Evolutionary conservation across 257 asterid species (phyloP).

Genomic region (Gardenia jasminoides): DNA sequence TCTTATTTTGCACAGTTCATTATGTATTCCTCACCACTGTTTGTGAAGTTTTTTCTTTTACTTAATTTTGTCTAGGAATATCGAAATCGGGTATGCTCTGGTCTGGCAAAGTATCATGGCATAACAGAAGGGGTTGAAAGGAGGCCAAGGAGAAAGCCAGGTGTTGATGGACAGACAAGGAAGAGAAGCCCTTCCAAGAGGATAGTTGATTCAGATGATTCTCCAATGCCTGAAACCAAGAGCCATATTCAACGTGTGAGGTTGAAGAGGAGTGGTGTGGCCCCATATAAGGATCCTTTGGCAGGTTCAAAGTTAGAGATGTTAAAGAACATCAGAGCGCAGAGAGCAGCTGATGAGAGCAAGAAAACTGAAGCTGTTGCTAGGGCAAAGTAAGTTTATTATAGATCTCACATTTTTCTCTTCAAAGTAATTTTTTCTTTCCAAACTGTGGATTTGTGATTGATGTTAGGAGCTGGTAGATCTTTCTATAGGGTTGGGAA

Average conservation of each 20-base stretch:
- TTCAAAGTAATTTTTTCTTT: neutral
- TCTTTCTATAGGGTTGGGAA: too few species aligned
- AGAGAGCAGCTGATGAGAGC: slow-evolving; percentile 54
- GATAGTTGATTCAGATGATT: slow-evolving; percentile 33
- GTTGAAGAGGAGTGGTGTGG: slow-evolving; percentile 44
- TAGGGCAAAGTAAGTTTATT: slow-evolving; percentile 68
- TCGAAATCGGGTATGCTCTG: slow-evolving; percentile 66
- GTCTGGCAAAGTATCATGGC: slow-evolving; percentile 70
- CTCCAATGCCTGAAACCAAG: slow-evolving; percentile 30
- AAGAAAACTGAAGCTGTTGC: slow-evolving; percentile 51
- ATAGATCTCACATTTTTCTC: neutral
- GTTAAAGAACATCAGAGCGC: slow-evolving; percentile 71
- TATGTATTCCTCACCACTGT: neutral
- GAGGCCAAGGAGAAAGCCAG: slow-evolving; percentile 57
- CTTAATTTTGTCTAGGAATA: slow-evolving; percentile 43
- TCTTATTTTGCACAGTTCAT: neutral
- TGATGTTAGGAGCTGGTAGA: too few species aligned
- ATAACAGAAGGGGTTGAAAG: slow-evolving; percentile 48
- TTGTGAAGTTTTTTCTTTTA: slow-evolving; percentile 2
- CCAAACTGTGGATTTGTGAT: too few species aligned
- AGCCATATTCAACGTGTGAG: slow-evolving; percentile 34
- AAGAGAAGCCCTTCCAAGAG: slow-evolving; percentile 32
- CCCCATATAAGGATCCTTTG: slow-evolving; percentile 74
- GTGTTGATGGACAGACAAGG: slow-evolving; percentile 44
- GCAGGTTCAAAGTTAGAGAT: slow-evolving; percentile 74